Evolutionary conservation across 352 stramenopile species (phyloP).

Genomic region (Globisporangium recalcitrans): DNA sequence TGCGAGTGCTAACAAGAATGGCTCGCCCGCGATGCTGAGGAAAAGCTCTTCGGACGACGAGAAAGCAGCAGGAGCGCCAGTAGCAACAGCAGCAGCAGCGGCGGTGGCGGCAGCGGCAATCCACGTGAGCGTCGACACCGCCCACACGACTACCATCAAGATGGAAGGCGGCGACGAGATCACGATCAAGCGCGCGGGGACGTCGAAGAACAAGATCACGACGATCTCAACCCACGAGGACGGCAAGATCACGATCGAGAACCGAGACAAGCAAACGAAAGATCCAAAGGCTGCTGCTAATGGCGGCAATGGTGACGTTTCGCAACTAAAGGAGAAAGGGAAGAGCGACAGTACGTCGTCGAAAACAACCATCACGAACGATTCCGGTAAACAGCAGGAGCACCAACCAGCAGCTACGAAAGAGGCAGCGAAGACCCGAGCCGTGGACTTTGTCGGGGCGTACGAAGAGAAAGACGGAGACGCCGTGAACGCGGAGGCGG

Average conservation of each 20-base stretch:
- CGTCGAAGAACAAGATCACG: conserved; percentile 59
- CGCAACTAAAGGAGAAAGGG: background rate
- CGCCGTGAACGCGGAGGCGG: conserved; percentile 4
- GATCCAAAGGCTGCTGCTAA: background rate
- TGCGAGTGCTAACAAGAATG: background rate
- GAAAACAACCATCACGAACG: background rate
- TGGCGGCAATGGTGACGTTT: background rate
- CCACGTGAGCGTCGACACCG: conserved; percentile 25
- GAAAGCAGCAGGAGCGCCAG: background rate
- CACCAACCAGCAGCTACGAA: conserved; percentile 8
- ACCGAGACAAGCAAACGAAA: conserved; percentile 19
- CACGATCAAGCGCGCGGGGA: conserved; percentile 60
- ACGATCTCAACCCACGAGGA: conserved; percentile 66
- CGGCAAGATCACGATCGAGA: conserved; percentile 75
- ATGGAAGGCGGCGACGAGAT: conserved; percentile 74
- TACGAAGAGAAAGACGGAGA: conserved; percentile 15
- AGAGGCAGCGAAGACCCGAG: background rate
- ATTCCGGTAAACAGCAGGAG: background rate
- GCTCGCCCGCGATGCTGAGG: background rate
- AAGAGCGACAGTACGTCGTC: background rate
- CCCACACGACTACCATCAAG: conserved; percentile 67
- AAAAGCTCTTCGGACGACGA: background rate
- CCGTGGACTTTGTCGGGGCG: conserved; percentile 12
- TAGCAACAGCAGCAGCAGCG: background rate
- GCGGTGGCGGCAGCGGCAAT: background rate